Base-by-base conservation (phyloP, 495 filamentous ascomycete species). In the Talaromyces borbonicus region DNA sequence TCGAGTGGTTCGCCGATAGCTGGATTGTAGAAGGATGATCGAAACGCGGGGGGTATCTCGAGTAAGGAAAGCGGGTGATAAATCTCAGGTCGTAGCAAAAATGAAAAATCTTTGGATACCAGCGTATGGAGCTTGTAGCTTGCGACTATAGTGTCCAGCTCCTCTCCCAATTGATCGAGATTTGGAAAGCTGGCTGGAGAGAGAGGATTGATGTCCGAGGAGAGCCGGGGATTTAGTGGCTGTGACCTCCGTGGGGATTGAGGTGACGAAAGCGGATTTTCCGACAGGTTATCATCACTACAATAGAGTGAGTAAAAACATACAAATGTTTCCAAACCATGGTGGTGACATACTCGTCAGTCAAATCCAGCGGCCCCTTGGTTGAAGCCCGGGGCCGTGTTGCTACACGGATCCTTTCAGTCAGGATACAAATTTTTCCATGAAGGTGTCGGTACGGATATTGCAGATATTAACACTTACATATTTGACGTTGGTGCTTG, bases 41-140 rank as follows among this genome's bases (percentile, higher is more conserved):
- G 68, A 61, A 87, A 80, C n/a, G 83, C 67, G 8, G 73, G 61
- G 0, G 85, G 83, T 25, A 84, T 71, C 52, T 80, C 69, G 20
- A 77, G 67, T 0, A 80, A 74, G 2, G 81, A 77, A 23, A 93
- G 73, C 2, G 81, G 78, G 63, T 92, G 90, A 70, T 84, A 96
- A 50, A 85, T 80, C 50, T 82, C 77, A 2, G 86, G 85, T 26
- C 79, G 73, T 15, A 89, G 74, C 47, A 95, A 78, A 62, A 80
- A 90, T 37, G 76, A 78, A 53, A 92, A 83, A 64, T 94, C 85
- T 56, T 84, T 86, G 29, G 69, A 65, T 23, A 66, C 45, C 9
- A 61, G 52, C 44, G 59, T 52, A 35, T 59, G 59, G 46, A 65
- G 53, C 42, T 63, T 61, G 41, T 62, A 62, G 24, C 56, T 62